These are phyloP conservation scores for Otatea glauca DNA, from an alignment of 176 grass and related monocot species.

Conservation along the genomic window DNA sequence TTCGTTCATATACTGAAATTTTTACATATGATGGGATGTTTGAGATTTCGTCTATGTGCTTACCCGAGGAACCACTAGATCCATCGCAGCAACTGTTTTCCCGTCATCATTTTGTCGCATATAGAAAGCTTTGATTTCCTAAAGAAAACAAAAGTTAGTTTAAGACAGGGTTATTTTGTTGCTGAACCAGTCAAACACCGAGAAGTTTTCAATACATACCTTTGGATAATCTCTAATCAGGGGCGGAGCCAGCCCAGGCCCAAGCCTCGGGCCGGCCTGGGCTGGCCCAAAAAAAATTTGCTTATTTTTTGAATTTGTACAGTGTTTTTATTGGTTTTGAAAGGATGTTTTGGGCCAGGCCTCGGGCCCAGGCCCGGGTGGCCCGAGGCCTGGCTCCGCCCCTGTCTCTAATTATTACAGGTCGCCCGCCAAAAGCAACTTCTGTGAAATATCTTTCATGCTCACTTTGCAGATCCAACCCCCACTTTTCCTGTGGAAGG, in stretches of 20 bases:
- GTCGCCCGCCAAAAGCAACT: conserved; percentile 80
- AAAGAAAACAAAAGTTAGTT: conserved; percentile 29
- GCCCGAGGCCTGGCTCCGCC: too few species aligned
- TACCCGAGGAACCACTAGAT: conserved; percentile 93
- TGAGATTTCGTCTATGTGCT: conserved; percentile 38
- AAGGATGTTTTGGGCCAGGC: too few species aligned
- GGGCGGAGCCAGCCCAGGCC: too few species aligned
- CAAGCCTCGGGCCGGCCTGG: too few species aligned
- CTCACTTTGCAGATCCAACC: conserved; percentile 98
- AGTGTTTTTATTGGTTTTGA: too few species aligned
- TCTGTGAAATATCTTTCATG: conserved; percentile 99
- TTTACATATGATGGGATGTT: background rate
- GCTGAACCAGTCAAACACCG: conserved; percentile 11
- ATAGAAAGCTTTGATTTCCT: conserved; percentile 99
- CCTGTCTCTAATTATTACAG: conserved; percentile 98
- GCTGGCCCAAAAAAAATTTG: too few species aligned
- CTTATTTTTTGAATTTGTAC: too few species aligned
- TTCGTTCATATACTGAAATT: conserved; percentile 19
- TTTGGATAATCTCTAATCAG: conserved; percentile 99
- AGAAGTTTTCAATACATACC: conserved; percentile 47
- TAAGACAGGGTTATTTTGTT: conserved; percentile 21
- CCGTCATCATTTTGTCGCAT: conserved; percentile 67
- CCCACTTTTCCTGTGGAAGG: conserved; percentile 80
- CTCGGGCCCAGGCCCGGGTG: too few species aligned
- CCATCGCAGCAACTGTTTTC: conserved; percentile 97